Conservation (phyloP, 257 asterid species). For the Rhazya stricta region DNA sequence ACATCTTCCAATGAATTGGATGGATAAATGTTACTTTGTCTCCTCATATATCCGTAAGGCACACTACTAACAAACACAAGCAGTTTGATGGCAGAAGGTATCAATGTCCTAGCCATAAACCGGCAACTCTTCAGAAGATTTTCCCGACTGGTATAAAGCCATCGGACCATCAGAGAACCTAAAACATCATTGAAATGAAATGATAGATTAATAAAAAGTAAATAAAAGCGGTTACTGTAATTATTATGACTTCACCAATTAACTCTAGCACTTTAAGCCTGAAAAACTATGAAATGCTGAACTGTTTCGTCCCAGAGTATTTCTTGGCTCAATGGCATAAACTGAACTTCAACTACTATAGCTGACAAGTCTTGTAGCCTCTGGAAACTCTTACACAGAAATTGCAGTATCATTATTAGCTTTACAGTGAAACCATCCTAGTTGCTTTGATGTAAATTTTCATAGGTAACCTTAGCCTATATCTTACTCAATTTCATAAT, state of each 20-base stretch:
- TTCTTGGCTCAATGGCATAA: neutral
- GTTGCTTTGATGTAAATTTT: neutral
- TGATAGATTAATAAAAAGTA: neutral
- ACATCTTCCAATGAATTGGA: constrained; percentile 36
- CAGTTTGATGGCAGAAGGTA: constrained; percentile 37
- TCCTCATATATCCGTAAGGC: constrained; percentile 53
- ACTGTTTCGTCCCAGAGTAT: neutral
- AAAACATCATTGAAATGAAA: constrained; percentile 9
- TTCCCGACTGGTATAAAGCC: constrained; percentile 44
- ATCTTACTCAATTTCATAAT: neutral
- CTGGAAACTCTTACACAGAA: no score
- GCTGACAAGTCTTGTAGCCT: neutral
- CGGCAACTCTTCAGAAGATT: constrained; percentile 52
- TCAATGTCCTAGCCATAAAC: constrained; percentile 42
- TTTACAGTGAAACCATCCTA: neutral
- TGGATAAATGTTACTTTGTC: constrained; percentile 36
- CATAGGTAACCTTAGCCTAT: neutral
- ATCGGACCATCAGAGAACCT: constrained; percentile 42
- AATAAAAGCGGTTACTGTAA: neutral
- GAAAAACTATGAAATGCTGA: neutral
- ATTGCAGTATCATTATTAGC: neutral
- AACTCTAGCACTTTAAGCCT: neutral
- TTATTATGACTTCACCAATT: neutral
- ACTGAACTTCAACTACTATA: neutral
- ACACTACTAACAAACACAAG: constrained; percentile 28